Evolutionary conservation across 2,329 filamentous ascomycete species (phyloP).

Genomic region (Sporothrix euskadiensis): DNA sequence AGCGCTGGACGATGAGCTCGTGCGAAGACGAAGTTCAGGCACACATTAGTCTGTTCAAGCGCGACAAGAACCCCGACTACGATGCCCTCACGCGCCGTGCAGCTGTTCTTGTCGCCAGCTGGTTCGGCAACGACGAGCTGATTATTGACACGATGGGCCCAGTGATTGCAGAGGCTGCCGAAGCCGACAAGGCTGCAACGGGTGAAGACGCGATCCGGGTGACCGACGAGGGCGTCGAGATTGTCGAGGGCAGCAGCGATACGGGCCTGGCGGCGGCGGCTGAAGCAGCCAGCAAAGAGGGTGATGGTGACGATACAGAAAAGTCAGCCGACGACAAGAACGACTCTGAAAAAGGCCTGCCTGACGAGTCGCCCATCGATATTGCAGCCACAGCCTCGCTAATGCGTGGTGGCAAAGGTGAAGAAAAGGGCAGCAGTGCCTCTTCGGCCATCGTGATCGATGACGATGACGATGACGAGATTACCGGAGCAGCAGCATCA

Average conservation of each 20-base stretch:
- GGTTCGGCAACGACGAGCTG: constrained; percentile 53
- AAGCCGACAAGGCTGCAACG: constrained; percentile 32
- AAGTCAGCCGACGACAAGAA: neutral
- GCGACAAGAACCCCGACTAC: constrained; percentile 63
- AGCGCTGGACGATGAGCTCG: constrained; percentile 62
- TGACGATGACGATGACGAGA: constrained; percentile 42
- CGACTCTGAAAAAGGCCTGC: constrained; percentile 38
- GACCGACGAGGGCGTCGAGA: constrained; percentile 31
- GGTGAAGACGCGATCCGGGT: constrained; percentile 28
- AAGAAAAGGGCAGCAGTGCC: neutral
- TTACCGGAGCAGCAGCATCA: constrained; percentile 32
- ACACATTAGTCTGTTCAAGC: constrained; percentile 67
- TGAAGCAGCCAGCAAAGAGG: neutral
- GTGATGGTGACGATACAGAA: neutral
- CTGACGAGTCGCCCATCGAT: constrained; percentile 53
- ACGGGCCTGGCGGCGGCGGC: neutral
- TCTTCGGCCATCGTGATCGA: constrained; percentile 7
- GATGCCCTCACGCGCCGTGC: constrained; percentile 62
- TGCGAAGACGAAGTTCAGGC: constrained; percentile 71
- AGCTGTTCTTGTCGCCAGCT: constrained; percentile 57
- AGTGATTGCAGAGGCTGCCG: constrained; percentile 34
- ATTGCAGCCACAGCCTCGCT: constrained; percentile 55
- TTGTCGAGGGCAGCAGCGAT: constrained; percentile 19
- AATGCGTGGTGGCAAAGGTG: neutral
- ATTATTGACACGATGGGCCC: constrained; percentile 44